A percentile compares a stretch with the other conserved stretches of the same genome.
phyloP scores from a whole-genome alignment of 2,329 filamentous ascomycete species.

The Cercospora brassicicola region DNA sequence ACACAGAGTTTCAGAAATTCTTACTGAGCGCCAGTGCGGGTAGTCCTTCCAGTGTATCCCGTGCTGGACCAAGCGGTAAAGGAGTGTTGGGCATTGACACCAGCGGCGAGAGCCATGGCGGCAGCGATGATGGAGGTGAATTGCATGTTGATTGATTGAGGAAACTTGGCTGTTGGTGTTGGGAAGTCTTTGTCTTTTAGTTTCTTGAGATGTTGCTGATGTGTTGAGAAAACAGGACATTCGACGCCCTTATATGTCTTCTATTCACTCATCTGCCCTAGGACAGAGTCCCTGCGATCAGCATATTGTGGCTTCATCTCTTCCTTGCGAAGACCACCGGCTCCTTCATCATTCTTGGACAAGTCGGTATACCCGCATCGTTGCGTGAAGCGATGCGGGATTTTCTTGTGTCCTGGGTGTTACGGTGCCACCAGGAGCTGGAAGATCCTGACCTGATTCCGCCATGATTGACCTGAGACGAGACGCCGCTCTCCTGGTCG shows the following conservation, averaged over 20 bases:
- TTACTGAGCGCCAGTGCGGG: slow-evolving; percentile 6
- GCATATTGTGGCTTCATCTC: background rate
- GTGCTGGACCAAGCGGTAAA: background rate
- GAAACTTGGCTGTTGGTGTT: background rate
- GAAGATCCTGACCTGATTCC: background rate
- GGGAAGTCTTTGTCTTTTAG: background rate
- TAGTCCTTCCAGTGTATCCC: background rate
- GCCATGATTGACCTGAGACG: background rate
- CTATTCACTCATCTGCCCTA: background rate
- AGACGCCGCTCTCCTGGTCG: background rate
- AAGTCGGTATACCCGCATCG: background rate
- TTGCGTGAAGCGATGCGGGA: background rate
- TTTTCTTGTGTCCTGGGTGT: background rate
- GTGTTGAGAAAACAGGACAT: background rate
- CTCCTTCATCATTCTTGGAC: background rate
- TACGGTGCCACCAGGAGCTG: background rate
- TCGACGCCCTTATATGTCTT: background rate
- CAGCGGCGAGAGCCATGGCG: background rate
- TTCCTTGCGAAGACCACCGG: background rate
- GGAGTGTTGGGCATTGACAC: slow-evolving; percentile 1
- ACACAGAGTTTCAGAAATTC: background rate
- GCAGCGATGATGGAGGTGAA: slow-evolving; percentile 5
- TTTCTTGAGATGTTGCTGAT: background rate
- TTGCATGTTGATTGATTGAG: background rate
- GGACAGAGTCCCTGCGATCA: background rate